These are phyloP conservation scores for Colletotrichum sp. DNA, from an alignment of 2,329 filamentous ascomycete species.

Conservation along the genomic window DNA sequence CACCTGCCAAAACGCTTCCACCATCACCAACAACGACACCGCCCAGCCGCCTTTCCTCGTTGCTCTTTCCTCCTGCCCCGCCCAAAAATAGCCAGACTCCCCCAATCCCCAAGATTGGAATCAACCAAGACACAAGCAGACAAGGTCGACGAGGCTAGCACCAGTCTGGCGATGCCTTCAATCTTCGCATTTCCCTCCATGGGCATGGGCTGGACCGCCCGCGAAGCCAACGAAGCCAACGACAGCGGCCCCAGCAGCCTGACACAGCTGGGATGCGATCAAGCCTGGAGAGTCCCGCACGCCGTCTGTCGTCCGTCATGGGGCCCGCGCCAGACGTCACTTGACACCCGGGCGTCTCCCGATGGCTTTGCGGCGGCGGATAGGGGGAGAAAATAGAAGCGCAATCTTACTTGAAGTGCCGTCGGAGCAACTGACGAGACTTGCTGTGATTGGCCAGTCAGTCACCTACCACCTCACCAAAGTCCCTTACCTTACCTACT, in stretches of 20 bases:
- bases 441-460: background rate
- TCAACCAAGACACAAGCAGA: conserved; percentile 12
- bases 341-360: background rate
- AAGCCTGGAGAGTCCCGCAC: background rate
- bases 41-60: background rate
- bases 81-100: conserved; percentile 1
- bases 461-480: background rate
- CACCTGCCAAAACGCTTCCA: background rate
- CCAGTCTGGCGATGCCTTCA: background rate
- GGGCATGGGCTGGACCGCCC: background rate
- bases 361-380: background rate
- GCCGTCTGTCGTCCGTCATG: background rate
- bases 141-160: background rate
- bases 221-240: background rate
- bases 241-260: conserved; percentile 4
- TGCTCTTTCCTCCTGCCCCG: background rate
- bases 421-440: background rate
- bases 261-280: conserved; percentile 2
- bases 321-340: background rate
- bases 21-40: background rate
- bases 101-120: background rate
- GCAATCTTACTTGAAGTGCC: background rate
- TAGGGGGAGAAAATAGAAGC: conserved; percentile 1
- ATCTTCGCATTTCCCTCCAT: background rate
- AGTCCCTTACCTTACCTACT: background rate